Evolutionary conservation across 164 flowering plant genomes (phyloP).

Genomic region (Warburgia ugandensis): DNA sequence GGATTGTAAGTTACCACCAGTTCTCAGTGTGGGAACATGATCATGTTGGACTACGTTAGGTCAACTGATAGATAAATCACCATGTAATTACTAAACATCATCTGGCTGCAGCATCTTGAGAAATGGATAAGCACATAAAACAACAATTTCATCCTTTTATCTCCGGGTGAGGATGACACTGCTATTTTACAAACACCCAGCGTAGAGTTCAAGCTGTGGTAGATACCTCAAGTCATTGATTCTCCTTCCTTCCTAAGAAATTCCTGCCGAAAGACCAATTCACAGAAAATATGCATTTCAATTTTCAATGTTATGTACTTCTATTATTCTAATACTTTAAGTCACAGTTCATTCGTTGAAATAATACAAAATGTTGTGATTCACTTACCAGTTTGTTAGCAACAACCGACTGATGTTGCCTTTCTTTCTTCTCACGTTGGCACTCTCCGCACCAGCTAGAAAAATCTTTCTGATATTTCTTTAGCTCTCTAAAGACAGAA

Average conservation of each 20-base stretch:
- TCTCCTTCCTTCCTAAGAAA: constrained; percentile 42
- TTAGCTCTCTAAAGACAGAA: constrained; percentile 75
- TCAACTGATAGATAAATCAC: too few species aligned
- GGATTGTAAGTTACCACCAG: too few species aligned
- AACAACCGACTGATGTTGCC: constrained; percentile 43
- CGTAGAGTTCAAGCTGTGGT: constrained; percentile 3
- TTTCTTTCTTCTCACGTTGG: constrained; percentile 71
- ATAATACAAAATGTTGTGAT: constrained; percentile 1
- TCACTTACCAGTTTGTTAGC: constrained; percentile 60
- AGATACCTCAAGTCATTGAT: constrained; percentile 23
- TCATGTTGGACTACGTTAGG: too few species aligned
- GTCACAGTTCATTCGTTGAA: too few species aligned
- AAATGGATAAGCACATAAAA: too few species aligned
- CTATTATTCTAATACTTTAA: too few species aligned
- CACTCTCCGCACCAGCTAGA: constrained; percentile 94
- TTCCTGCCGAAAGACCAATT: constrained; percentile 29
- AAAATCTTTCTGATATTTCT: constrained; percentile 76
- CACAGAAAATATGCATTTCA: neutral
- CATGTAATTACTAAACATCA: constrained; percentile 1
- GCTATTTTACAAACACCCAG: constrained; percentile 27
- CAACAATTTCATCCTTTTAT: too few species aligned
- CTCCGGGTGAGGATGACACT: constrained; percentile 4
- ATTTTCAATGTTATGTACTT: neutral
- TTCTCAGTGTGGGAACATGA: too few species aligned
- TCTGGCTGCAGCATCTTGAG: too few species aligned